Conservation (phyloP, 805 yeast species). For the Blastobotrys terrestris region DNA sequence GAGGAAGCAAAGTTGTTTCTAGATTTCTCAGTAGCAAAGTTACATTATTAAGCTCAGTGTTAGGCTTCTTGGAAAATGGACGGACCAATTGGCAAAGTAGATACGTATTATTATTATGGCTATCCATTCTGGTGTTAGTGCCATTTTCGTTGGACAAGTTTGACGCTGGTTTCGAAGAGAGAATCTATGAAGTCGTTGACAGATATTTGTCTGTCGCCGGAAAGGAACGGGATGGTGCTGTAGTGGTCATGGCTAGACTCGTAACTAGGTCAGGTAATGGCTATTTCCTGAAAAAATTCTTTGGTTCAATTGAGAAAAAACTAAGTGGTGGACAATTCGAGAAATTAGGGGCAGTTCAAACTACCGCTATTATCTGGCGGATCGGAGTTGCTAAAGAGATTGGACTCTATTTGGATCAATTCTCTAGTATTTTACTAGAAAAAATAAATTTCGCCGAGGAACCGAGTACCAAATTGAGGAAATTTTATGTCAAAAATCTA, state of each 20-base stretch:
- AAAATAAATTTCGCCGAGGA: not conserved
- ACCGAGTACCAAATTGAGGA: slow-evolving; percentile 14
- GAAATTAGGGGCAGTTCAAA: slow-evolving; percentile 38
- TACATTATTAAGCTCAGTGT: slow-evolving; percentile 38
- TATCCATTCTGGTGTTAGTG: slow-evolving; percentile 57
- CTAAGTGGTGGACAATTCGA: slow-evolving; percentile 7
- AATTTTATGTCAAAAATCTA: slow-evolving; percentile 29
- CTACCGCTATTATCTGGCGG: slow-evolving; percentile 32
- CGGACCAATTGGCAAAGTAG: slow-evolving; percentile 39
- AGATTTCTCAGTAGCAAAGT: slow-evolving; percentile 58
- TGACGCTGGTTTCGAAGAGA: slow-evolving; percentile 25
- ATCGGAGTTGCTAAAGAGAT: slow-evolving; percentile 2
- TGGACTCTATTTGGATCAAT: slow-evolving; percentile 2
- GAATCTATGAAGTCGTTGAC: slow-evolving; percentile 35
- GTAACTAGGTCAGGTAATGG: slow-evolving; percentile 43
- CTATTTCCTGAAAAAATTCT: slow-evolving; percentile 24
- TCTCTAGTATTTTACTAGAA: not conserved
- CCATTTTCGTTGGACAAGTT: slow-evolving; percentile 60
- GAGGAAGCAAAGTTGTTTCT: slow-evolving; percentile 58
- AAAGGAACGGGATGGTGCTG: slow-evolving; percentile 51
- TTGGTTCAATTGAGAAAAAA: not conserved
- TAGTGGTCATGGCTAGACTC: slow-evolving; percentile 46
- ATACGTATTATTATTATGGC: slow-evolving; percentile 60
- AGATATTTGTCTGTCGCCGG: slow-evolving; percentile 41
- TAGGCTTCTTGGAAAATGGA: slow-evolving; percentile 22